Conservation (phyloP, 129 eudicot genomes). For the Apium graveolens region DNA sequence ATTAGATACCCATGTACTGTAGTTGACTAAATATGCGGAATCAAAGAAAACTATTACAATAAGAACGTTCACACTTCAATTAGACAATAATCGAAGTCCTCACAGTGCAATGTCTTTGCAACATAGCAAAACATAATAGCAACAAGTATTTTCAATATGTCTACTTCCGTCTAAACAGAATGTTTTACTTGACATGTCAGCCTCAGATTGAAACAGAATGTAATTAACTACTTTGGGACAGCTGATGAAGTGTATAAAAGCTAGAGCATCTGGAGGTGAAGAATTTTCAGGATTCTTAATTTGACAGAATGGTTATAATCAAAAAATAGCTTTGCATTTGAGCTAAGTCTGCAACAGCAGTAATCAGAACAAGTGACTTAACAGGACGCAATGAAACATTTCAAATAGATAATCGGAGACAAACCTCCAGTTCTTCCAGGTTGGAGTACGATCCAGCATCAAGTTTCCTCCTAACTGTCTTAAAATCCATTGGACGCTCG, state of each 20-base stretch:
- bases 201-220: neutral
- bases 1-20: neutral
- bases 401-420: slow-evolving; percentile 19
- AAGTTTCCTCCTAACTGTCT: slow-evolving; percentile 78
- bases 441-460: slow-evolving; percentile 42
- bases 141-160: neutral
- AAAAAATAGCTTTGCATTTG: neutral
- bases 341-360: neutral
- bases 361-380: neutral
- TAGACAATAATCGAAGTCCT: neutral
- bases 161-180: neutral
- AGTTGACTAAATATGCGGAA: neutral
- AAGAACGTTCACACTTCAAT: neutral
- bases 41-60: neutral
- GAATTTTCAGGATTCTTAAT: neutral
- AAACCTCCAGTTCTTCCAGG: slow-evolving; percentile 90
- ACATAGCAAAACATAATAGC: neutral
- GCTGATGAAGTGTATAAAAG: neutral
- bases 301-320: too few relatives aligned
- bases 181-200: neutral
- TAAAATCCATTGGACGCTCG: slow-evolving; percentile 90
- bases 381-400: neutral
- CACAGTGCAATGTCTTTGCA: neutral
- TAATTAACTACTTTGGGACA: neutral
- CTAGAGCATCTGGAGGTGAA: neutral